A percentile compares a stretch with the other conserved stretches of the same genome.
Conservation (phyloP, 1,284 basidiomycete genomes). For the Dichomitus squalens region DNA sequence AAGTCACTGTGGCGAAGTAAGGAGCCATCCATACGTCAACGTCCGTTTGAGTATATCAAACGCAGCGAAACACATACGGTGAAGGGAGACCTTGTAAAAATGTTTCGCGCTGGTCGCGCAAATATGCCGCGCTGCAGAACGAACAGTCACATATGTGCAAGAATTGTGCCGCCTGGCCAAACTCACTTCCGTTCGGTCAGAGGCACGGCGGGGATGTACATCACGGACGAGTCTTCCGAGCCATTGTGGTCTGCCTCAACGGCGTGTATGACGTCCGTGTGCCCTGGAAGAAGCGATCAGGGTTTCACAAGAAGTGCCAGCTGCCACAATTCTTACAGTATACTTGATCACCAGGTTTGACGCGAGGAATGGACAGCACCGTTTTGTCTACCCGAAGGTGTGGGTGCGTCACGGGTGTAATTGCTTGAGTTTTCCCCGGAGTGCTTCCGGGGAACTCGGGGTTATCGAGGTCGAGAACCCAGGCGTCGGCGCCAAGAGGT, state of each 20-base stretch:
- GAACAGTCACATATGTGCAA: not conserved
- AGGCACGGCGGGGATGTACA: constrained; percentile 82
- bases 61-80: constrained; percentile 44
- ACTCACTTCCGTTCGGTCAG: constrained; percentile 65
- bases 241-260: constrained; percentile 71
- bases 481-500: constrained; percentile 49
- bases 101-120: constrained; percentile 57
- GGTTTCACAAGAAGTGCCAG: not conserved
- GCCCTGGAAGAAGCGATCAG: constrained; percentile 41
- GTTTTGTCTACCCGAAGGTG: constrained; percentile 63
- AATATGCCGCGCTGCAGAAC: constrained; percentile 53
- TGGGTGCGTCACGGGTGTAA: constrained; percentile 66
- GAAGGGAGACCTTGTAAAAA: constrained; percentile 62
- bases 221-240: constrained; percentile 65
- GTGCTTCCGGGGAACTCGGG: constrained; percentile 64
- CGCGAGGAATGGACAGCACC: constrained; percentile 53
- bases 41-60: not conserved
- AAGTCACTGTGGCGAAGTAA: constrained; percentile 68
- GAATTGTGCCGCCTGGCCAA: not conserved
- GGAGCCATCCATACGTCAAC: not conserved
- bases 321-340: constrained; percentile 51
- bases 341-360: constrained; percentile 76
- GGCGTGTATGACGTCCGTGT: constrained; percentile 70
- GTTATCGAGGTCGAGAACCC: constrained; percentile 63
- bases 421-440: constrained; percentile 65